Conservation (phyloP, 371 early-diverging fungal genomes). For the Dinochytrium kinnereticum region DNA sequence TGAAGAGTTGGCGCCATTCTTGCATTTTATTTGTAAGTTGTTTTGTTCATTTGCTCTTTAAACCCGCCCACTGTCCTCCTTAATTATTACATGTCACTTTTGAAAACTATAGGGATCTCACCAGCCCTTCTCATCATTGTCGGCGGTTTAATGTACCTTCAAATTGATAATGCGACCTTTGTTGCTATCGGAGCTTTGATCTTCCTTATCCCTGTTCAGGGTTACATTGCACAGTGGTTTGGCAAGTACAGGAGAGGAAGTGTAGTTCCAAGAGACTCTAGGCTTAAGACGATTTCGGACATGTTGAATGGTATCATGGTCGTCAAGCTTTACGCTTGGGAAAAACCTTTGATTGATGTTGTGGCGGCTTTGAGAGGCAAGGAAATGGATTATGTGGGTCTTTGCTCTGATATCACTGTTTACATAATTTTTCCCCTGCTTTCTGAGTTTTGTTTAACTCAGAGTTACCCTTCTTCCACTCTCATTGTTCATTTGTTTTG, state of each 20-base stretch:
- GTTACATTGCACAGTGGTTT: slow-evolving; percentile 31
- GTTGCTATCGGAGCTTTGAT: slow-evolving; percentile 27
- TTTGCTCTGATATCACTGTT: too few relatives aligned
- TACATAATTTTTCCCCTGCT: too few relatives aligned
- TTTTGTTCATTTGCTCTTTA: slow-evolving; percentile 20
- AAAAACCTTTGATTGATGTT: slow-evolving; percentile 40
- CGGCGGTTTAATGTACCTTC: slow-evolving; percentile 25
- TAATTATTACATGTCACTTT: slow-evolving; percentile 33
- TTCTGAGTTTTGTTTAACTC: too few relatives aligned
- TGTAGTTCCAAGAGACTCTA: slow-evolving; percentile 39
- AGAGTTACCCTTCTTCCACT: too few relatives aligned
- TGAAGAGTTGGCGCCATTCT: slow-evolving; percentile 49
- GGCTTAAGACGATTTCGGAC: slow-evolving; percentile 42
- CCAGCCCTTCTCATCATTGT: slow-evolving; percentile 36
- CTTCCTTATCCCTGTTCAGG: slow-evolving; percentile 42
- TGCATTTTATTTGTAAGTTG: slow-evolving; percentile 36
- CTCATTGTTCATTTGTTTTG: too few relatives aligned
- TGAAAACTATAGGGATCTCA: slow-evolving; percentile 17
- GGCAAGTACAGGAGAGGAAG: slow-evolving; percentile 35
- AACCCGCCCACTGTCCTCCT: too few relatives aligned
- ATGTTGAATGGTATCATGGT: slow-evolving; percentile 47
- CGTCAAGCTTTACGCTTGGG: slow-evolving; percentile 54
- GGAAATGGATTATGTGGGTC: slow-evolving; percentile 42
- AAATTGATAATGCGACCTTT: slow-evolving; percentile 32
- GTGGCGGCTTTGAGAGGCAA: slow-evolving; percentile 37